A percentile compares a stretch with the other conserved stretches of the same genome.
Conservation (phyloP, 2,329 filamentous ascomycete species). For the Aspergillus eucalypticola region DNA sequence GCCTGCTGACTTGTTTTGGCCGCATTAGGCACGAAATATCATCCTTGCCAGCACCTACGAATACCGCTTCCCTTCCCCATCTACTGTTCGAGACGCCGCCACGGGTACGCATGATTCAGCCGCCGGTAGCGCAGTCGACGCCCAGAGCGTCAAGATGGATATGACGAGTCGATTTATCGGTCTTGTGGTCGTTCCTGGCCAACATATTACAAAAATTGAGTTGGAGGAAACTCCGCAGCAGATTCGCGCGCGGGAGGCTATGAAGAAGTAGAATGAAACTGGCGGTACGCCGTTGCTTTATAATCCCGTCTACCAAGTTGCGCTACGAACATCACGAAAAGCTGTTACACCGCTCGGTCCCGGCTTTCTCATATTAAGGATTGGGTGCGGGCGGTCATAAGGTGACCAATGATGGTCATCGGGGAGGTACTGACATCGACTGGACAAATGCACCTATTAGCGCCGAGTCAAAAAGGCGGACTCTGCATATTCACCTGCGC, state of each 20-base stretch:
- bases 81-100: conserved; percentile 47
- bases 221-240: conserved; percentile 63
- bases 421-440: neutral
- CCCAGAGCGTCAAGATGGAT: conserved; percentile 57
- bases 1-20: conserved; percentile 18
- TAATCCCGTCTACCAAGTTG: neutral
- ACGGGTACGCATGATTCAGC: conserved; percentile 33
- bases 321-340: neutral
- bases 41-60: conserved; percentile 85
- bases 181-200: conserved; percentile 82
- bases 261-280: conserved; percentile 19
- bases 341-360: neutral
- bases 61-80: conserved; percentile 72
- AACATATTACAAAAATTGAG: conserved; percentile 84
- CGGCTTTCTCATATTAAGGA: neutral
- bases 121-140: conserved; percentile 18
- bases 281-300: conserved; percentile 9
- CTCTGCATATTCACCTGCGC: conserved; percentile 3
- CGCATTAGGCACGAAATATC: conserved; percentile 74
- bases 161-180: conserved; percentile 87
- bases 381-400: neutral
- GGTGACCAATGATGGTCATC: neutral
- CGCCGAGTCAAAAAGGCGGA: neutral
- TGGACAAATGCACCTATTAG: neutral
- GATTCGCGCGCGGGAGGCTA: conserved; percentile 20